Conservation (phyloP, 805 yeast genomes). For the Metschnikowia matae region DNA sequence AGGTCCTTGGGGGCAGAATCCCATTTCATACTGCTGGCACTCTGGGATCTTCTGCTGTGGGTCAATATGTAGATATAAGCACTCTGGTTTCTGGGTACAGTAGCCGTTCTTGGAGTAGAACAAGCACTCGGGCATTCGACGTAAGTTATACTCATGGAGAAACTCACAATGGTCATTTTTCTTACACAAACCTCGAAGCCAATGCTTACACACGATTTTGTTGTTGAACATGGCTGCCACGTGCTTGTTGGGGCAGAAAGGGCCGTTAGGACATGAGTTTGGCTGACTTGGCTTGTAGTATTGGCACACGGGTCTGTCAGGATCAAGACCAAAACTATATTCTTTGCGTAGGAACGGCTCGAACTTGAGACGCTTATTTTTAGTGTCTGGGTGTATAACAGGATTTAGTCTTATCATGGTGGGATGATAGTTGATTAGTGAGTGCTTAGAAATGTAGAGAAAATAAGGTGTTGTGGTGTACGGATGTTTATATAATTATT, state of each 20-base stretch:
- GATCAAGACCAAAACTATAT: conserved; percentile 77
- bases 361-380: conserved; percentile 50
- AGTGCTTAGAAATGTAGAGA: neutral
- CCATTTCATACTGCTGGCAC: conserved; percentile 77
- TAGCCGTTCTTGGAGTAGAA: conserved; percentile 78
- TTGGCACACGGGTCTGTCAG: conserved; percentile 80
- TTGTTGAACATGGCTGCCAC: conserved; percentile 48
- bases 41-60: conserved; percentile 86
- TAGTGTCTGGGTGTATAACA: conserved; percentile 39
- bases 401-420: conserved; percentile 37
- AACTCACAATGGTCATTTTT: conserved; percentile 96
- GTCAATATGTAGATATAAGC: conserved; percentile 87
- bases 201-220: conserved; percentile 91
- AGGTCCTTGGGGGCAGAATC: conserved; percentile 93
- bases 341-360: conserved; percentile 81
- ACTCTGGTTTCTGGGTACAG: conserved; percentile 92
- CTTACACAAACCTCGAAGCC: conserved; percentile 96
- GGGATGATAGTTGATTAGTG: neutral
- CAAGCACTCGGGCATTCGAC: conserved; percentile 96
- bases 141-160: conserved; percentile 86
- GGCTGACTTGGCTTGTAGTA: conserved; percentile 55
- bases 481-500: conserved; percentile 21
- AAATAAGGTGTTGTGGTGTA: conserved; percentile 37
- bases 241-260: conserved; percentile 84
- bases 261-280: conserved; percentile 78